Base-by-base conservation (phyloP, 331 rosid species). In the Pyracantha coccinea region DNA sequence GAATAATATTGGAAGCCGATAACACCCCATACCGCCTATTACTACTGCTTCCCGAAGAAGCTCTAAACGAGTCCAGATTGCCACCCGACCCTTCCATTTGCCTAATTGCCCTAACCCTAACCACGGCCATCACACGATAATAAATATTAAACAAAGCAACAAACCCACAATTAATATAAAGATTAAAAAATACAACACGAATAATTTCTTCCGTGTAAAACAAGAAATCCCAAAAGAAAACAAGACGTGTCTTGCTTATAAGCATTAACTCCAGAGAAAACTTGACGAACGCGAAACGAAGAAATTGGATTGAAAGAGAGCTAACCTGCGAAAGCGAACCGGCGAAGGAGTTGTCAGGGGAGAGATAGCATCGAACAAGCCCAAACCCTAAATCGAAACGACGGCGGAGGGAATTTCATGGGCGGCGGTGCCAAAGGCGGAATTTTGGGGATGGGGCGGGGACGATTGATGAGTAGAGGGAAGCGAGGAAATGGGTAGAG, bases 61-160 rank as follows among this genome's bases (percentile, higher is more conserved):
- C 75, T 75, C 93, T 75, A 66, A 82, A 82, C 59, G 79, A 62
- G 74, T 89, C 98, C 8, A 88, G 77, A 82, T 72, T 88, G 72
- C 74, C 82, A 67, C 78, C 85, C 29, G 88, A 61, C 62, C 80
- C 78, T 78, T 93, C 98, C 98, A 93, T 93, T 68, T 71, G 74
- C 72, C 81, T 66, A 53, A 84, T 77, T 72, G 81, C 80, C 89
- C 86, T 53, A 88, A 80, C 88, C 88, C 93, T 88, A 88, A 60
- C 23, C 65, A 38, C 27, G 12, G 76, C 54, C 75, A 50, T 68
- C 58, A 59, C 35, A 4, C 21, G 32, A 69, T 25, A 41, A 19
- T 4, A 55, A 44, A 9, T 19, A n/a, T 31, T 59, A 79, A 66
- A 44, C 17, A 60, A 32, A 61, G 10, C 20, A 20, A 31, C 24